Conservation (phyloP, 2,329 filamentous ascomycete genomes). For the Talaromyces piceae region DNA sequence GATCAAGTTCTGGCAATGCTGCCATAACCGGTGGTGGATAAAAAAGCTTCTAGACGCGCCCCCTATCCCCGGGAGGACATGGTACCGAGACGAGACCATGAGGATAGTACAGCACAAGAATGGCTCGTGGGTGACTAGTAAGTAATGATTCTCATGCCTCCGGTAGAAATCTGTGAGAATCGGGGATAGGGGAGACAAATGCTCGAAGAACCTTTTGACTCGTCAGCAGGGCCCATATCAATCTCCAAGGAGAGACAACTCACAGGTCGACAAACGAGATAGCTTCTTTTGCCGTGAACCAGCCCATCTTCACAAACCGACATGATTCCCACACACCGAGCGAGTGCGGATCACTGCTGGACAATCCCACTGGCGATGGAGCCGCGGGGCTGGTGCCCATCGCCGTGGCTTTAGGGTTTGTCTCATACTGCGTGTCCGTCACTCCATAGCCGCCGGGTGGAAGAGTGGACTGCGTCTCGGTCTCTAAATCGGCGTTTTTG, state of each 20-base stretch:
- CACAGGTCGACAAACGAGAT: slow-evolving; percentile 43
- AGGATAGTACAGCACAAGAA: slow-evolving; percentile 46
- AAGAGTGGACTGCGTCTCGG: slow-evolving; percentile 9
- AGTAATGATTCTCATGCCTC: slow-evolving; percentile 39
- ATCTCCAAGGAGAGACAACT: slow-evolving; percentile 13
- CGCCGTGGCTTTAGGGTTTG: slow-evolving; percentile 3
- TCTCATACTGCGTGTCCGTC: not conserved
- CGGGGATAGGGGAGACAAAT: slow-evolving; percentile 42
- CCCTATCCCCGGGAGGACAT: slow-evolving; percentile 30
- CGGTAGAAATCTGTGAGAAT: slow-evolving; percentile 43
- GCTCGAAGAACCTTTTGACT: slow-evolving; percentile 37
- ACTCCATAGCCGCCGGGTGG: slow-evolving; percentile 3
- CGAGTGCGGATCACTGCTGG: slow-evolving; percentile 20
- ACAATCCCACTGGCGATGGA: slow-evolving; percentile 12
- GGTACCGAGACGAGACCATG: slow-evolving; percentile 46
- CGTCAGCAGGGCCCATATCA: slow-evolving; percentile 4
- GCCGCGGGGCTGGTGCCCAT: slow-evolving; percentile 12
- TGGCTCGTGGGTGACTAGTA: slow-evolving; percentile 44
- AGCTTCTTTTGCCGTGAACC: slow-evolving; percentile 47
- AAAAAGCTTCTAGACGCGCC: slow-evolving; percentile 41
- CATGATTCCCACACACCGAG: slow-evolving; percentile 41
- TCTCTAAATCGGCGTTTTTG: slow-evolving; percentile 13
- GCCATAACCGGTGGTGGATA: slow-evolving; percentile 46
- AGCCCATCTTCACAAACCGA: slow-evolving; percentile 47
- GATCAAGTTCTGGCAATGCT: slow-evolving; percentile 45